These are phyloP conservation scores for Usnea hakonensis DNA, from an alignment of 495 filamentous ascomycete genomes.

Conservation along the genomic window DNA sequence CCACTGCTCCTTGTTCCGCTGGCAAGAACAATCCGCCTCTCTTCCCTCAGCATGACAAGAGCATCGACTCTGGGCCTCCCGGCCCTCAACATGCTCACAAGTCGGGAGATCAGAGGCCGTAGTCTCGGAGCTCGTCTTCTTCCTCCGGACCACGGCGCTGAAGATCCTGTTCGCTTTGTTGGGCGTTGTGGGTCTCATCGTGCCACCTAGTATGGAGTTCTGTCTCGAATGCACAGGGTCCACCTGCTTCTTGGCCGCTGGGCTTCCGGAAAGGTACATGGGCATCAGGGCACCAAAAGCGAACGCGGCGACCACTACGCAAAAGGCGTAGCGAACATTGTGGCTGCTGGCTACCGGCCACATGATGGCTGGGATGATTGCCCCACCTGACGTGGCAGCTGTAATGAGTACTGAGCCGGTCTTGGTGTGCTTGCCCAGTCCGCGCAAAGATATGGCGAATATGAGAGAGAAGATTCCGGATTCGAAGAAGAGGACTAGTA, in stretches of 20 bases:
- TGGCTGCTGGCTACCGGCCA: slow-evolving; percentile 32
- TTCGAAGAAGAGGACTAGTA: slow-evolving; percentile 56
- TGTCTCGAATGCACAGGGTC: slow-evolving; percentile 39
- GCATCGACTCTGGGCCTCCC: neutral
- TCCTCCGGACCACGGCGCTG: slow-evolving; percentile 11
- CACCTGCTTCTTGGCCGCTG: slow-evolving; percentile 52
- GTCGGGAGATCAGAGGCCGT: neutral
- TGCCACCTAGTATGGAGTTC: slow-evolving; percentile 1
- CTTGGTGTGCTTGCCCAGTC: slow-evolving; percentile 54
- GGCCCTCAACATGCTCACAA: slow-evolving; percentile 13
- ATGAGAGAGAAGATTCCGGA: slow-evolving; percentile 55
- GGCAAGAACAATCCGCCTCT: neutral
- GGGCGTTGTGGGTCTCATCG: neutral
- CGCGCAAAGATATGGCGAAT: slow-evolving; percentile 53
- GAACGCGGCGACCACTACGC: slow-evolving; percentile 52
- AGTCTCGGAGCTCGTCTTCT: slow-evolving; percentile 2
- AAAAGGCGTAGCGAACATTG: slow-evolving; percentile 43
- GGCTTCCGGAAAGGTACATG: slow-evolving; percentile 49
- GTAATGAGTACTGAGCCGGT: slow-evolving; percentile 47
- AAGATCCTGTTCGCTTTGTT: slow-evolving; percentile 8
- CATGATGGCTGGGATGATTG: slow-evolving; percentile 48
- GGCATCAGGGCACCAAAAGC: slow-evolving; percentile 51
- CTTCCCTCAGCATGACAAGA: neutral
- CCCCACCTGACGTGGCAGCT: slow-evolving; percentile 50
- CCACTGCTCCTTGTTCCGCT: neutral